Evolutionary conservation across 1,139 yeast genomes (phyloP).

Genomic region (Geotrichum cucujoidarum): DNA sequence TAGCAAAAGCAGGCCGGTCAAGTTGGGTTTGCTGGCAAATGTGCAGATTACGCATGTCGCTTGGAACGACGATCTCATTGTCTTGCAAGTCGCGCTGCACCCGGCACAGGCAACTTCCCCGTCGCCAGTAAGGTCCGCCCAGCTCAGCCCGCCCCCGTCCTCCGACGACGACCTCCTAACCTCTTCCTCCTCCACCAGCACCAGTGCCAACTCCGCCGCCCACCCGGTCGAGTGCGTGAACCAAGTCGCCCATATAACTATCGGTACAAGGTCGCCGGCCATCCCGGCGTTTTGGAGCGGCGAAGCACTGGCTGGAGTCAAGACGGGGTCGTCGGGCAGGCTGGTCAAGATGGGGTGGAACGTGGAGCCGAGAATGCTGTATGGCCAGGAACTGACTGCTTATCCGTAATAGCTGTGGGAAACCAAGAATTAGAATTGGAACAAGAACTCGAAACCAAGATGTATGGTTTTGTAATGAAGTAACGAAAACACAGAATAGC

Average conservation of each 20-base stretch:
- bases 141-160: too few species aligned
- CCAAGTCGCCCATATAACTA: slow-evolving; percentile 16
- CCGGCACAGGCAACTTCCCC: too few species aligned
- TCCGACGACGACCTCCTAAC: too few species aligned
- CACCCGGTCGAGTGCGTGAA: slow-evolving; percentile 4
- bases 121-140: too few species aligned
- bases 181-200: too few species aligned
- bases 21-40: slow-evolving; percentile 32
- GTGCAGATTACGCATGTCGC: slow-evolving; percentile 45
- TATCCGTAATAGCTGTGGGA: slow-evolving; percentile 1
- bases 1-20: neutral
- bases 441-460: too few species aligned
- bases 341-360: slow-evolving; percentile 16
- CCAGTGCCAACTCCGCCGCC: neutral
- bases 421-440: too few species aligned
- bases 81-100: slow-evolving; percentile 49
- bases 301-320: slow-evolving; percentile 1
- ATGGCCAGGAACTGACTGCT: slow-evolving; percentile 6
- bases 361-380: slow-evolving; percentile 16
- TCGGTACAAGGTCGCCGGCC: slow-evolving; percentile 14
- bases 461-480: too few species aligned
- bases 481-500: too few species aligned
- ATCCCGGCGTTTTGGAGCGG: slow-evolving; percentile 17
- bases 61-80: slow-evolving; percentile 51
- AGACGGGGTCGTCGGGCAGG: too few species aligned